A percentile compares a stretch with the other conserved stretches of the same genome.
phyloP scores from a whole-genome alignment of 116 monocot species.

The Thalassia testudinum region DNA sequence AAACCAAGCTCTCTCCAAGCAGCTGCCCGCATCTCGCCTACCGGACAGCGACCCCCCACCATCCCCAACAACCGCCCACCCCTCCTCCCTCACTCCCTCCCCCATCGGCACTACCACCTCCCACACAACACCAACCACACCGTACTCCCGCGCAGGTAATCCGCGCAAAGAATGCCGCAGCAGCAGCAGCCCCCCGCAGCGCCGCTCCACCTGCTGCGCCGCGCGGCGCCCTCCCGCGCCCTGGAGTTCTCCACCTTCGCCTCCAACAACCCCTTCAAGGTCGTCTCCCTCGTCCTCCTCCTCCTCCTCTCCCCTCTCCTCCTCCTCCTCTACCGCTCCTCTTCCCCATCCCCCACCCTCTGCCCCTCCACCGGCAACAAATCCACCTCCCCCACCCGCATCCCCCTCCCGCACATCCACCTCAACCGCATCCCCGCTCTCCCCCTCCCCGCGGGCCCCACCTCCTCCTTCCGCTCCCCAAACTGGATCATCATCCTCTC shows the following conservation, averaged over 20 bases:
- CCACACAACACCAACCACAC: neutral
- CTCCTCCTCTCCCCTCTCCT: slow-evolving; percentile 40
- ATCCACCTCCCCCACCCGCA: slow-evolving; percentile 10
- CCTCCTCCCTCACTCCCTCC: neutral
- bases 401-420: slow-evolving; percentile 35
- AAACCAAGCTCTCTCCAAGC: too few species aligned
- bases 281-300: slow-evolving; percentile 18
- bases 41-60: neutral
- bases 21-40: slow-evolving; percentile 1
- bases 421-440: slow-evolving; percentile 37
- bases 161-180: neutral
- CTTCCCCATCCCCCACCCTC: slow-evolving; percentile 46
- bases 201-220: neutral
- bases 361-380: slow-evolving; percentile 30
- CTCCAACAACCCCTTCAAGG: slow-evolving; percentile 44
- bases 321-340: slow-evolving; percentile 39
- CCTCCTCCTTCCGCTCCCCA: slow-evolving; percentile 55
- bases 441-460: slow-evolving; percentile 22
- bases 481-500: slow-evolving; percentile 79
- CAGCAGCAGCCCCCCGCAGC: neutral
- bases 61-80: neutral
- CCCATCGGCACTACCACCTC: neutral
- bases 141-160: too few species aligned
- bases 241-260: slow-evolving; percentile 44
- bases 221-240: slow-evolving; percentile 10